Conservation (phyloP, 305 asterid species). For the Fraxinus angustifolia region DNA sequence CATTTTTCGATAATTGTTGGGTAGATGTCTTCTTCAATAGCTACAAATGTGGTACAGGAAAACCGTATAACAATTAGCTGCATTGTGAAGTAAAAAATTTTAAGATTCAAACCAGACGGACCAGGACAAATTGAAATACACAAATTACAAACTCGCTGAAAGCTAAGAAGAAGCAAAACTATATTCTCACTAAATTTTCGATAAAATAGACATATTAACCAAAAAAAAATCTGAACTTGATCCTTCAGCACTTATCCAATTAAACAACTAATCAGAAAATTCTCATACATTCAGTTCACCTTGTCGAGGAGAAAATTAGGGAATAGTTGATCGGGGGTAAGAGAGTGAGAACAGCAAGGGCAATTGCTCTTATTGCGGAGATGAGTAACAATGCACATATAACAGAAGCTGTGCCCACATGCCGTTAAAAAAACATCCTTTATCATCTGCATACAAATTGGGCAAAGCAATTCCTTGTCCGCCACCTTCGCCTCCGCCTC, state of each 20-base stretch:
- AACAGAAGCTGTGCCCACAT: constrained; percentile 80
- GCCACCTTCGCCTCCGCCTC: constrained; percentile 20
- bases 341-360: constrained; percentile 55
- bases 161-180: background rate
- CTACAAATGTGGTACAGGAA: constrained; percentile 72
- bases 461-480: constrained; percentile 62
- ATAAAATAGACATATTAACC: background rate
- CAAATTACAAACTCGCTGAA: background rate
- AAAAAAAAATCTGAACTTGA: background rate
- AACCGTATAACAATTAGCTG: constrained; percentile 65
- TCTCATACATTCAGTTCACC: constrained; percentile 25
- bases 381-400: constrained; percentile 77
- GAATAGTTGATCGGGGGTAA: constrained; percentile 58
- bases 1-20: constrained; percentile 50
- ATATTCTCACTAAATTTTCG: background rate
- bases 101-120: constrained; percentile 39
- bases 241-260: background rate
- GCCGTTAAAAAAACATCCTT: constrained; percentile 62
- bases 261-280: background rate
- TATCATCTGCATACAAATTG: constrained; percentile 67
- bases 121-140: background rate
- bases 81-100: constrained; percentile 45
- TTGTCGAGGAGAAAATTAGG: constrained; percentile 68
- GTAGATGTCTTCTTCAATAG: constrained; percentile 73
- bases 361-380: constrained; percentile 69